Base-by-base conservation (phyloP, 306 rosid genomes). In the Castanospermum australe region DNA sequence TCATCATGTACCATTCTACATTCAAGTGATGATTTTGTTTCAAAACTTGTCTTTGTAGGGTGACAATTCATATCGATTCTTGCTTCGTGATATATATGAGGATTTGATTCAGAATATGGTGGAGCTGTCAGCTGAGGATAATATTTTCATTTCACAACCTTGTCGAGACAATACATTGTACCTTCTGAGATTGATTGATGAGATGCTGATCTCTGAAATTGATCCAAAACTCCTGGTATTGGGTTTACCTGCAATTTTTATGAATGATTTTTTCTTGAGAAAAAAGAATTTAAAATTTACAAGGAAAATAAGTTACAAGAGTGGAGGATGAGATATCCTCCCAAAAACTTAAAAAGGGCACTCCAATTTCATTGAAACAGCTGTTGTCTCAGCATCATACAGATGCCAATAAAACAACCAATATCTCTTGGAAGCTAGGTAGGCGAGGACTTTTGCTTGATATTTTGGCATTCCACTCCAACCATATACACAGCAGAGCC, bases 121-220 rank as follows among this genome's bases (percentile, higher is more conserved):
- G 87, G 96, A 88, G 50, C 83, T 87, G 51, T 95, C 96, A 81
- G 86, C 92, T 77, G 89, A 38, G 60, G 99, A 95, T 77, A 92
- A 89, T 86, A 85, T 90, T 78, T 87, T 95, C 67, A 63, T 85
- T 66, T 87, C 90, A 0, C 99, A 95, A 81, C 99, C 99, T 62
- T 92, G 98, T 84, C 92, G 99, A 65, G 99, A 95, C 83, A 95
- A 95, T 88, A 80, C 97, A 13, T 71, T 92, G 67, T 95, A 88
- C 86, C 92, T 95, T 79, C 84, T 92, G 86, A 92, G 83, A 80
- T 85, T 95, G 86, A 86, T 92, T 60, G 99, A 95, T 70, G 98
- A 95, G 87, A 85, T 92, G 91, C 93, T 95, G 80, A 82, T 89
- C 66, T 84, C 96, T 21, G 99, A 92, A 89, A 76, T 88, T 66